phyloP scores from a whole-genome alignment of 768 basidiomycete species.

The Hygrophorus pudorinus region DNA sequence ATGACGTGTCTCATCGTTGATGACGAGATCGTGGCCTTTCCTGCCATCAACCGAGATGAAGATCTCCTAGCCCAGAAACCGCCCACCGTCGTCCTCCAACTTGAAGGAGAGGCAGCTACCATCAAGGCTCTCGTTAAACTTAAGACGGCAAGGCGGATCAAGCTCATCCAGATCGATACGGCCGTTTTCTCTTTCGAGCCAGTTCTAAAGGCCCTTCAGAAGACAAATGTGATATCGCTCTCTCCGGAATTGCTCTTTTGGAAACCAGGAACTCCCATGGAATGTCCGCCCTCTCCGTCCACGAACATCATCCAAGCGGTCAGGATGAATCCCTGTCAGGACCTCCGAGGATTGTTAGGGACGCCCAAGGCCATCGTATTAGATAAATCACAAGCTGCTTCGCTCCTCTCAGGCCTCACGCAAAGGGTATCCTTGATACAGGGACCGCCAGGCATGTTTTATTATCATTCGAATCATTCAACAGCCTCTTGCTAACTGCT shows the following conservation, averaged over 20 bases:
- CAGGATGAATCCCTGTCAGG: constrained; percentile 20
- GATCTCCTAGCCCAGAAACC: constrained; percentile 34
- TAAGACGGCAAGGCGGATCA: constrained; percentile 24
- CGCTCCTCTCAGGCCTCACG: constrained; percentile 42
- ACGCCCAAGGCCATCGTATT: constrained; percentile 33
- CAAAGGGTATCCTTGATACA: constrained; percentile 54
- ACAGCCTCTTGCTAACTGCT: not conserved
- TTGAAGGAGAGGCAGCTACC: constrained; percentile 33
- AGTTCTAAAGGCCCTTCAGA: constrained; percentile 44
- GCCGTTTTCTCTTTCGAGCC: constrained; percentile 57
- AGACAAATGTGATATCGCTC: constrained; percentile 34
- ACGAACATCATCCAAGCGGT: constrained; percentile 18
- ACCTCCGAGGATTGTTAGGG: constrained; percentile 30
- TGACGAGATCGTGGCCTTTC: constrained; percentile 39
- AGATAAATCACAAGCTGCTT: constrained; percentile 39
- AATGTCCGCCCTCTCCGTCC: constrained; percentile 7
- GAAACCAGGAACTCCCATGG: constrained; percentile 20
- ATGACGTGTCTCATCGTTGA: constrained; percentile 42
- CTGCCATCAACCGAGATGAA: constrained; percentile 45
- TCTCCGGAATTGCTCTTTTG: constrained; percentile 45
- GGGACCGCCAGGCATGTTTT: constrained; percentile 53
- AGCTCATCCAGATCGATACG: constrained; percentile 48
- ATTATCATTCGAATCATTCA: not conserved
- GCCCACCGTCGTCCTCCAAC: constrained; percentile 43
- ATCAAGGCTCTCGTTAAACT: constrained; percentile 30